phyloP scores from a whole-genome alignment of 768 basidiomycete species.

The Mycena chlorophos region DNA sequence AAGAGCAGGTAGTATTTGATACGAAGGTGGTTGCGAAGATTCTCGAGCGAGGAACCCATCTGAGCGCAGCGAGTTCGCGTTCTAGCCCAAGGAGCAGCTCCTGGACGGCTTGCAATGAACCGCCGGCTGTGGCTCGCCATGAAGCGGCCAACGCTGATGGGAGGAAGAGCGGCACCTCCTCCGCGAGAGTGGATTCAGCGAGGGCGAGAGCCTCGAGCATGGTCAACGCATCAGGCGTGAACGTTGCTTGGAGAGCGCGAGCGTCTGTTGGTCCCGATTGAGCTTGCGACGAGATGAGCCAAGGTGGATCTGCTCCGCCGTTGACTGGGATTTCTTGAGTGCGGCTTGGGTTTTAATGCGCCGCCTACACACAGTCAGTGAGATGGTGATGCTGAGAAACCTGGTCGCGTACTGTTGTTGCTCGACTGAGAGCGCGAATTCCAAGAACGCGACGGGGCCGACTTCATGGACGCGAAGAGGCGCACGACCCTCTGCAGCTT shows the following conservation, averaged over 20 bases:
- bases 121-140: neutral
- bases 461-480: no score
- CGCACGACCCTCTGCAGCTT: no score
- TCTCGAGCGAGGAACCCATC: neutral
- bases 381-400: no score
- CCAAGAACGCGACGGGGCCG: no score
- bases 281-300: neutral
- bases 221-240: neutral
- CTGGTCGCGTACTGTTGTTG: no score
- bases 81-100: conserved; percentile 2
- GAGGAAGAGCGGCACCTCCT: no score
- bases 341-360: neutral
- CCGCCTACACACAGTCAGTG: neutral
- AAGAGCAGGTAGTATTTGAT: conserved; percentile 4
- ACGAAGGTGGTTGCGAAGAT: conserved; percentile 9
- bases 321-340: no score
- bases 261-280: neutral
- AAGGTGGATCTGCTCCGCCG: neutral
- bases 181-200: neutral
- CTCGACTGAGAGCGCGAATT: no score
- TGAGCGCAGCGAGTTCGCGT: conserved; percentile 8
- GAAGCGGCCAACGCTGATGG: conserved; percentile 1
- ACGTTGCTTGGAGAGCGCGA: conserved; percentile 1
- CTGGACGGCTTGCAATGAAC: no score
- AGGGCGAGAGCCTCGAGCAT: neutral